These are phyloP conservation scores for Zelonia costaricensis DNA, from an alignment of 208 protist species.

Conservation along the genomic window DNA sequence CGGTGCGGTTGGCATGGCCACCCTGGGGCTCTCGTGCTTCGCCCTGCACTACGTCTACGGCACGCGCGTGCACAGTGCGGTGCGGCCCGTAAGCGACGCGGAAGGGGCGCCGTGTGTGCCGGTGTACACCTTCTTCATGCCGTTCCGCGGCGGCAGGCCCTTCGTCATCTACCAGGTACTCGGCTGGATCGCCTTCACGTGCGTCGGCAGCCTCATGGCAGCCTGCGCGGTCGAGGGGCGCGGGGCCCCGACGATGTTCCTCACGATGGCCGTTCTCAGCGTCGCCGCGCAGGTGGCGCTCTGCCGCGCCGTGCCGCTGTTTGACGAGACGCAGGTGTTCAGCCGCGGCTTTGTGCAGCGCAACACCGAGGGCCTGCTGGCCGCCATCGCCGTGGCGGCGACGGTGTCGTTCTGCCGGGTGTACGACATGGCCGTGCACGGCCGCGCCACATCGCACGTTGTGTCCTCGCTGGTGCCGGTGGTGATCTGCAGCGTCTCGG, in stretches of 20 bases:
- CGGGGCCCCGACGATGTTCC: slow-evolving; percentile 35
- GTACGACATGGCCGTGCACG: slow-evolving; percentile 38
- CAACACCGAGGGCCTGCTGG: slow-evolving; percentile 74
- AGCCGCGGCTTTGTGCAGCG: slow-evolving; percentile 37
- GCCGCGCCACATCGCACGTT: slow-evolving; percentile 25
- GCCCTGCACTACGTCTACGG: slow-evolving; percentile 68
- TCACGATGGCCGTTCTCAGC: slow-evolving; percentile 41
- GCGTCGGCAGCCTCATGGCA: slow-evolving; percentile 40
- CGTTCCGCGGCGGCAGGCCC: slow-evolving; percentile 54
- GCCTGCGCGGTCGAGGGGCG: slow-evolving; percentile 43
- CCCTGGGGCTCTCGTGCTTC: slow-evolving; percentile 59
- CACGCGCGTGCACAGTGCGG: slow-evolving; percentile 44
- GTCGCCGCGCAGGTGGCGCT: slow-evolving; percentile 50
- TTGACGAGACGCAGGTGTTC: slow-evolving; percentile 39
- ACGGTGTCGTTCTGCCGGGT: slow-evolving; percentile 59
- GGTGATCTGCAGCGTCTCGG: slow-evolving; percentile 50
- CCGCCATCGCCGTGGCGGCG: slow-evolving; percentile 50
- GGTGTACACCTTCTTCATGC: slow-evolving; percentile 72
- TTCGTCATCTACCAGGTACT: slow-evolving; percentile 61
- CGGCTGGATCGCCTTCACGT: slow-evolving; percentile 60
- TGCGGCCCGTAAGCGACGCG: slow-evolving; percentile 8
- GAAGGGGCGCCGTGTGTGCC: not conserved
- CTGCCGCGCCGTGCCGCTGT: slow-evolving; percentile 47
- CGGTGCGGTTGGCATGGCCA: slow-evolving; percentile 39
- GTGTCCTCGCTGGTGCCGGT: slow-evolving; percentile 48